phyloP scores from a whole-genome alignment of 768 basidiomycete genomes.

The Lentinula raphanica region DNA sequence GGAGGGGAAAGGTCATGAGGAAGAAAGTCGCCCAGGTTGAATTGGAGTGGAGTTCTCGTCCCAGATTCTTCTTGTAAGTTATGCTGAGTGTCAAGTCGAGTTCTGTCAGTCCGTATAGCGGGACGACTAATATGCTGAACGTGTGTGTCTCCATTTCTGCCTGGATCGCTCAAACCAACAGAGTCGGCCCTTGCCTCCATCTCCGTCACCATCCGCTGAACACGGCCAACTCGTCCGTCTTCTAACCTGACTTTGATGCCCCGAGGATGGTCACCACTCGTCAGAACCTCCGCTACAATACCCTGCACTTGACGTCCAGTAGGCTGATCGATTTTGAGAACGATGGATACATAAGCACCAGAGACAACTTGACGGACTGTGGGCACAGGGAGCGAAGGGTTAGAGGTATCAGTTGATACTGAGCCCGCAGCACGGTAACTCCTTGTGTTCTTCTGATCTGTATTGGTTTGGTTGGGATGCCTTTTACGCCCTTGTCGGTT shows the following conservation, averaged over 20 bases:
- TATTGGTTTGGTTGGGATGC: not conserved
- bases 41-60: not conserved
- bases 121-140: not conserved
- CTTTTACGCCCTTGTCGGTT: not conserved
- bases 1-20: not conserved
- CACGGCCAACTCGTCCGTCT: conserved; percentile 1
- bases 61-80: not conserved
- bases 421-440: no score
- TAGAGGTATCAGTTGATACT: not conserved
- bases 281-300: not conserved
- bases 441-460: not conserved
- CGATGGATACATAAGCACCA: conserved; percentile 1
- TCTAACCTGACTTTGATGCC: not conserved
- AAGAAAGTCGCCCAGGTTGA: not conserved
- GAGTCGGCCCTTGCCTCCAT: not conserved
- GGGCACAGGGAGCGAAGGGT: not conserved
- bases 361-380: not conserved
- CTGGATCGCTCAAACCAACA: not conserved
- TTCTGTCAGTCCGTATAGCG: not conserved
- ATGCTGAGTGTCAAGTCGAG: not conserved
- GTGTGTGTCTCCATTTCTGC: not conserved
- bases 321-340: conserved; percentile 2
- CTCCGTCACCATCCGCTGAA: not conserved
- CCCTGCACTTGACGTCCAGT: conserved; percentile 2
- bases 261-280: conserved; percentile 1